Evolutionary conservation across 441 rosid genomes (phyloP), one percentile per base, ranked within the genome.

Genomic region (Daphne laureola): DNA sequence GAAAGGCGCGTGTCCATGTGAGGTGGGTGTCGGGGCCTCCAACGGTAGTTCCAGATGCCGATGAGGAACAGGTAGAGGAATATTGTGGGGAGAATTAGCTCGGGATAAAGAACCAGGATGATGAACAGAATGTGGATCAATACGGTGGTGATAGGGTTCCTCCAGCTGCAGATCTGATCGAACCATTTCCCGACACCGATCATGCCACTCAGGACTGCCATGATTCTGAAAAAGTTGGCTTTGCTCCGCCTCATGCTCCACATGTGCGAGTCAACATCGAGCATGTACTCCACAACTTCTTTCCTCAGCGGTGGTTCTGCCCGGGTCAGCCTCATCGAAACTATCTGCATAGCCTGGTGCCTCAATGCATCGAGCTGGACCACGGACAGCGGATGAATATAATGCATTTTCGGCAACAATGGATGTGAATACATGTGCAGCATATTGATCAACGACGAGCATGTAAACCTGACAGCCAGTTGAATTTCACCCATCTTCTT

Each of bases 241-340:
- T 72, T 72, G 67, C 77, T 67, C 57, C 73, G 64, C 55, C 77
- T 67, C 70, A 72, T 67, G 64, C 58, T 72, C 73, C 73, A 72
- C 73, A 64, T 56, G 52, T 72, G 73, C 7, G 73, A 67, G 51
- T 61, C 77, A 18, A 72, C 65, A 53, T 72, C 77, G 13, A 72
- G 73, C 73, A 72, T 72, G 57, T 64, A 72, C 57, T 72, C 73
- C 25, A 21, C 25, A 2, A 82, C 82, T 54, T 79, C 88, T 51
- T 65, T 71, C 51, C 81, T 73, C 38, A 82, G 63, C 0, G 85
- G 77, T 43, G 85, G 85, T 65, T 71, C 75, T 11, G 67, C 63
- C 12, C 66, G 65, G 6, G 63, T 26, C 56, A 74, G 40, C 31
- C 70, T 70, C 59, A 43, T 1, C 14, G 65, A 74, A 0, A 74